Percentiles rank a stretch among this genome's conserved stretches.
Evolutionary conservation across 345 rosid genomes (phyloP).

Genomic region (Iberis pinnata): DNA sequence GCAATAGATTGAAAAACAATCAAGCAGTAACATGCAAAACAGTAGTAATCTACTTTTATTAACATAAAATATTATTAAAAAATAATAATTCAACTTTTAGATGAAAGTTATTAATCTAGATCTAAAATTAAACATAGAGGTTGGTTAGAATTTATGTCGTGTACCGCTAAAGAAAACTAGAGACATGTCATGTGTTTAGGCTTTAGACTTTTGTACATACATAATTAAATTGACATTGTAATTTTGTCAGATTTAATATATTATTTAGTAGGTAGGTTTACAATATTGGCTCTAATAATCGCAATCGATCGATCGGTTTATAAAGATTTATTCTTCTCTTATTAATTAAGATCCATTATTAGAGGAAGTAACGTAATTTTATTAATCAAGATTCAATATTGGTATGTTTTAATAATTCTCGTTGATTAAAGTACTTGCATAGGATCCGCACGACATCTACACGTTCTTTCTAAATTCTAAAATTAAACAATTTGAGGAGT

Average conservation of each 20-base stretch:
- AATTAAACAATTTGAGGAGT: too few species aligned
- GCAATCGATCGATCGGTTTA: background rate
- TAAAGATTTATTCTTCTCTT: background rate
- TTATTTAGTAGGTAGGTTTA: background rate
- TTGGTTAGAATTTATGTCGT: slow-evolving; percentile 32
- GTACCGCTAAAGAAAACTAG: slow-evolving; percentile 20
- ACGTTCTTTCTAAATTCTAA: slow-evolving; percentile 26
- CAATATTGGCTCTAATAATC: slow-evolving; percentile 10
- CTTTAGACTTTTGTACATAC: slow-evolving; percentile 17
- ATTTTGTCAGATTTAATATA: background rate
- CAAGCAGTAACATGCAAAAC: slow-evolving; percentile 26
- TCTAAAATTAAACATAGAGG: slow-evolving; percentile 29
- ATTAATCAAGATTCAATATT: slow-evolving; percentile 17
- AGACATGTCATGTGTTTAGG: slow-evolving; percentile 29
- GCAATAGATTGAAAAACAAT: slow-evolving; percentile 10
- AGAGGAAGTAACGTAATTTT: slow-evolving; percentile 2
- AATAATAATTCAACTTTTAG: background rate
- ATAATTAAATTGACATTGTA: background rate
- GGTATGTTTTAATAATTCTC: slow-evolving; percentile 14
- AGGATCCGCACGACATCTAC: slow-evolving; percentile 25
- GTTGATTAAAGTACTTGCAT: slow-evolving; percentile 17
- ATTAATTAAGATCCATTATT: slow-evolving; percentile 17
- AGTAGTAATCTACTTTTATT: background rate
- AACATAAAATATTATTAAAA: background rate
- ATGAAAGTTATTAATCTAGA: slow-evolving; percentile 22